Percentiles rank a stretch among this genome's conserved stretches.
Evolutionary conservation across 257 asterid species (phyloP).

Genomic region (Verbascum thapsus): DNA sequence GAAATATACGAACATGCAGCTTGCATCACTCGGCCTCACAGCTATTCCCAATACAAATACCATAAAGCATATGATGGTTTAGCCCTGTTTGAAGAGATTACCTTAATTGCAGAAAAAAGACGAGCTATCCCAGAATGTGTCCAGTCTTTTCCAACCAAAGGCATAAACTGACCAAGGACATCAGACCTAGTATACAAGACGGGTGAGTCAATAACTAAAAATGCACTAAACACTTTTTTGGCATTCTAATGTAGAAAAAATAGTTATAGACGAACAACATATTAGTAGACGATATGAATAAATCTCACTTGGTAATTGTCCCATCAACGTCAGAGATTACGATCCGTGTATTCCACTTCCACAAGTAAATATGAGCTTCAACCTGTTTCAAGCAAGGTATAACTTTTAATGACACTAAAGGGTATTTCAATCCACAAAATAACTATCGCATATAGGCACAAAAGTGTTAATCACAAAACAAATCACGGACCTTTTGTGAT

Average conservation of each 20-base stretch:
- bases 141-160: conserved; percentile 99
- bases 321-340: conserved; percentile 99
- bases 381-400: conserved; percentile 54
- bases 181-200: conserved; percentile 70
- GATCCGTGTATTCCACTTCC: conserved; percentile 97
- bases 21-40: not conserved
- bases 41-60: conserved; percentile 12
- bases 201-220: conserved; percentile 19
- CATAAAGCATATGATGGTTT: conserved; percentile 21
- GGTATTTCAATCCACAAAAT: conserved; percentile 6
- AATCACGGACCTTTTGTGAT: conserved; percentile 68
- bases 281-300: conserved; percentile 17
- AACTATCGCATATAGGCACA: conserved; percentile 14
- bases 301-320: conserved; percentile 89
- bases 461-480: conserved; percentile 24
- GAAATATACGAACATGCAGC: not conserved
- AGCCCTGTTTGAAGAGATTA: conserved; percentile 32
- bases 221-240: no score
- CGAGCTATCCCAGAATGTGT: conserved; percentile 97
- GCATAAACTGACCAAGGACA: conserved; percentile 99
- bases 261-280: not conserved
- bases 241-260: not conserved
- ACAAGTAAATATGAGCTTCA: conserved; percentile 98
- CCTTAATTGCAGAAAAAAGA: conserved; percentile 97
- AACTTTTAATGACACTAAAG: conserved; percentile 1